Evolutionary conservation across 1,284 basidiomycete genomes (phyloP), one percentile per base, ranked within the genome.

Genomic region (Xerocomus nothofagi): DNA sequence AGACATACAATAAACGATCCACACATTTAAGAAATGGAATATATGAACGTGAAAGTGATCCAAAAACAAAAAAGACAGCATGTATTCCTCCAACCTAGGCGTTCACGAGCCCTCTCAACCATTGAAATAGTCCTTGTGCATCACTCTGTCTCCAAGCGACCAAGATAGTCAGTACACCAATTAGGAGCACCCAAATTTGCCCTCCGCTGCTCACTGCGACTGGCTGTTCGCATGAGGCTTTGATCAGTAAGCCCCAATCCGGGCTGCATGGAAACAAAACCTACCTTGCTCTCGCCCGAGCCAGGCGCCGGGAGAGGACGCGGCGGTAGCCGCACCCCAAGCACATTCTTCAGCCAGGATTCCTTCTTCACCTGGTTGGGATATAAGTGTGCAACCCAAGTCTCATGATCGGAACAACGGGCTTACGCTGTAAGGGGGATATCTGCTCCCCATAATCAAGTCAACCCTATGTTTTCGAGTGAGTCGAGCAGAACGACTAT

Each of bases 351-450:
- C 3, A 66, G 44, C 44, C 49, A 65, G 6, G 44, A 20, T 42
- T 65, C 55, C 36, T 70, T 66, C 53, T 65, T 65, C 15, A 7
- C 8, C 65, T 66, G 30, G 26, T 41, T 1, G 1, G 12, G 9
- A 3, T 12, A 36, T 4, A n/a, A 24, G 6, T 24, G 12, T 4
- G 42, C 7, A 14, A 26, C 2, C 3, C 18, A 6, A 1, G 3
- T 24, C 18, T 8, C 24, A 8, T 14, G 17, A 21, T 17, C 8
- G 8, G 6, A 44, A 2, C 10, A 14, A 20, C 9, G 2, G n/a
- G 56, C 74, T 57, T 61, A 82, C 81, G n/a, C 61, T 77, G 59
- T 85, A 87, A 1, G 85, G 85, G 5, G 86, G 84, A 62, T 73
- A 88, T 40, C 86, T 80, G 70, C 76, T 75, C 6, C 71, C 69